Conservation (phyloP, 2,329 filamentous ascomycete genomes). For the Lachnellula hyalina region DNA sequence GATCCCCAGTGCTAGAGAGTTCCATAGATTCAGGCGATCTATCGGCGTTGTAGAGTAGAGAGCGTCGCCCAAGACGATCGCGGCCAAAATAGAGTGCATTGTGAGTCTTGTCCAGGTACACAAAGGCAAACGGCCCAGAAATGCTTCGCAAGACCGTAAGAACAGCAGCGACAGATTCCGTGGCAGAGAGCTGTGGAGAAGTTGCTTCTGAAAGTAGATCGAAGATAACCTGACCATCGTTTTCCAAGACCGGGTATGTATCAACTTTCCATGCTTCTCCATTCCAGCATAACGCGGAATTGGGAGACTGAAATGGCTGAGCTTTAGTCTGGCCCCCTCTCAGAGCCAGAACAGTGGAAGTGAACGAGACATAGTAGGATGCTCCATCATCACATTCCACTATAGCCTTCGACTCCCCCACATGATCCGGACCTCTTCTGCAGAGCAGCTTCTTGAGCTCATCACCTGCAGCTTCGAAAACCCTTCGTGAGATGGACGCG, state of each 20-base stretch:
- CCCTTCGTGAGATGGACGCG: slow-evolving; percentile 40
- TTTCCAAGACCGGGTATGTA: slow-evolving; percentile 55
- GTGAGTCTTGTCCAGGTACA: slow-evolving; percentile 65
- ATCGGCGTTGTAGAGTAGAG: slow-evolving; percentile 59
- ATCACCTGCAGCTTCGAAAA: slow-evolving; percentile 28
- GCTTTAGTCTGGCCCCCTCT: slow-evolving; percentile 64
- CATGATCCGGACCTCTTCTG: slow-evolving; percentile 56
- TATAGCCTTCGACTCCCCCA: slow-evolving; percentile 38
- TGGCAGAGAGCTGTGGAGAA: slow-evolving; percentile 10
- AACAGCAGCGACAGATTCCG: slow-evolving; percentile 33
- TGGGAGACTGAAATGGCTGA: slow-evolving; percentile 65
- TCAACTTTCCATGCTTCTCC: slow-evolving; percentile 85
- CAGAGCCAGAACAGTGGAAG: slow-evolving; percentile 86
- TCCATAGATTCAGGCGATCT: slow-evolving; percentile 41
- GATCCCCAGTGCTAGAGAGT: slow-evolving; percentile 67
- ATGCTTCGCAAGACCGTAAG: slow-evolving; percentile 54
- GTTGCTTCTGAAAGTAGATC: slow-evolving; percentile 44
- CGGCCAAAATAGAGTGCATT: slow-evolving; percentile 72
- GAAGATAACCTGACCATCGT: slow-evolving; percentile 73
- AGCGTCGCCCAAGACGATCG: slow-evolving; percentile 82
- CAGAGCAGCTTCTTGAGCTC: slow-evolving; percentile 42
- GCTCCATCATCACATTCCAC: slow-evolving; percentile 25
- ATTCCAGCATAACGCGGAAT: slow-evolving; percentile 87
- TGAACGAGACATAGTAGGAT: slow-evolving; percentile 53
- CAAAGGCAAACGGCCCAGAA: slow-evolving; percentile 83